A percentile compares a stretch with the other conserved stretches of the same genome.
These are phyloP conservation scores for Phytophthora meadii DNA, from an alignment of 352 stramenopile genomes.

Conservation along the genomic window DNA sequence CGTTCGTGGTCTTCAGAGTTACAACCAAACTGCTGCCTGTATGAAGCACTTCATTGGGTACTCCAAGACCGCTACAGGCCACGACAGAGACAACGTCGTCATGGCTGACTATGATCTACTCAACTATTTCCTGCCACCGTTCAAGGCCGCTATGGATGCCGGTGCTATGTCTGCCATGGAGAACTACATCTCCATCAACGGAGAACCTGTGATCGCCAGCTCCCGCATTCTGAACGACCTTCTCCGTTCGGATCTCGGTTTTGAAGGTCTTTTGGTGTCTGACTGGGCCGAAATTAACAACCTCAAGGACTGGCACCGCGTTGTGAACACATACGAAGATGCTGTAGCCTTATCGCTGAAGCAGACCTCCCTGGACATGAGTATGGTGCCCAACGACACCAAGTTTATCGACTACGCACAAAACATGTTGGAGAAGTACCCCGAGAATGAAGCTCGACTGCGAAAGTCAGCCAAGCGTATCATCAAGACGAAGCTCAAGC, in stretches of 20 bases:
- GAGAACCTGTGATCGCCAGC: conserved; percentile 88
- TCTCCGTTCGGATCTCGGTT: conserved; percentile 80
- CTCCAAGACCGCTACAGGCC: conserved; percentile 67
- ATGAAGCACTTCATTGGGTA: conserved; percentile 91
- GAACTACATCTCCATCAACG: conserved; percentile 92
- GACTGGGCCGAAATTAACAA: conserved; percentile 94
- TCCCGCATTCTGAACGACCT: conserved; percentile 75
- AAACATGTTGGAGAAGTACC: conserved; percentile 43
- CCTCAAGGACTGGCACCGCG: conserved; percentile 61
- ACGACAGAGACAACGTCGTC: conserved; percentile 80
- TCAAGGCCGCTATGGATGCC: conserved; percentile 77
- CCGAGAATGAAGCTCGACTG: conserved; percentile 44
- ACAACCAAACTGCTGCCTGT: conserved; percentile 68
- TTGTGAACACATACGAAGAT: conserved; percentile 47
- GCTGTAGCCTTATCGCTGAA: conserved; percentile 68
- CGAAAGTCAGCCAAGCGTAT: conserved; percentile 62
- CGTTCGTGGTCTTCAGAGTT: conserved; percentile 79
- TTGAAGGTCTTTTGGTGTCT: conserved; percentile 89
- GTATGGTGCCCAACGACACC: conserved; percentile 73
- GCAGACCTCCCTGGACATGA: conserved; percentile 90
- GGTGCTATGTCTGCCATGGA: conserved; percentile 91
- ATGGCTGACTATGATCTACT: conserved; percentile 73
- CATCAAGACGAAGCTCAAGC: conserved; percentile 69
- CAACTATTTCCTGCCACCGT: conserved; percentile 85
- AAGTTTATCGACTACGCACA: conserved; percentile 59